Base-by-base conservation (phyloP, 2,329 filamentous ascomycete species). In the Chaetoscypha palmicola region DNA sequence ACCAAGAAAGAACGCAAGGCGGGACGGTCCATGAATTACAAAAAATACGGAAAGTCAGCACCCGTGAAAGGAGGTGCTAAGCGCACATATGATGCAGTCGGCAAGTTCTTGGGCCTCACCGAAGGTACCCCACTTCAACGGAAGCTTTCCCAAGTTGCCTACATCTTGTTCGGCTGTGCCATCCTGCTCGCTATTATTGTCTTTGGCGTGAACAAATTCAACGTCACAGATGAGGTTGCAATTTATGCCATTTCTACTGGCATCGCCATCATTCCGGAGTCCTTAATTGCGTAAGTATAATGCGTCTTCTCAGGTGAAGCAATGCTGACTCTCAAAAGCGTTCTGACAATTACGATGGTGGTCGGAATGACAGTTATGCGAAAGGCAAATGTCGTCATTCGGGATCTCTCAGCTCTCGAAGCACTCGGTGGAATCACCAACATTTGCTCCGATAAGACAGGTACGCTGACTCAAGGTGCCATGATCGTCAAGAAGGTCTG, bases 361-460 rank as follows among this genome's bases (percentile, higher is more conserved):
- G 67, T 67, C 31, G 69, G 68, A 9, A 68, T 67, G 50, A 69
- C 66, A 42, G 62, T 63, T 12, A 70, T 71, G 68, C 62, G 68
- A 32, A 64, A 69, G 50, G 59, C 66, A 4, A 62, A 72, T 45
- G 69, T 72, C 23, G 68, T 72, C 47, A 64, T 71, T 37, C 63
- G 69, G 46, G 69, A 71, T 49, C 55, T 72, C 33, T 63, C 66
- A 22, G 66, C 67, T 1, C 61, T 80, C 1, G 84, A 88, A 64
- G 86, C 83, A 0, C 71, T 88, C 1, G 84, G 84, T 0, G 73
- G 80, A 0, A 82, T 88, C 1, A 84, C 81, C 0, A 76, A 86
- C 9, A 81, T 89, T 32, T 87, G 84, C 61, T 86, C 82, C 0
- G 84, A 89, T 61, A 89, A 88, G 68, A 89, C 84, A 0, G 84